Base-by-base conservation (phyloP, 2,329 filamentous ascomycete species). In the Fusarium sacchari region DNA sequence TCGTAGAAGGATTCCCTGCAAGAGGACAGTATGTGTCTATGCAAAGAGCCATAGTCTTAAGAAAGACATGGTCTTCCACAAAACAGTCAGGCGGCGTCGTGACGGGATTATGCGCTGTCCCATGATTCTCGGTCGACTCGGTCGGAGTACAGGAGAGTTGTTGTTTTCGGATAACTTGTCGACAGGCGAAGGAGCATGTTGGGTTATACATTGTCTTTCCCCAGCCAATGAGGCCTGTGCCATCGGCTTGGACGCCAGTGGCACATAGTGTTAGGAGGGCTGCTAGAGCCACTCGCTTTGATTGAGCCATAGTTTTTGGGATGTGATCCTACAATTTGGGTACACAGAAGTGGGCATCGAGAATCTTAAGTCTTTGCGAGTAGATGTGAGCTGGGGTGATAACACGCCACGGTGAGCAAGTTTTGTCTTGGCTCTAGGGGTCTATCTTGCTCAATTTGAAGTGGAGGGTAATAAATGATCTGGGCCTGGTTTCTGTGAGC, bases 171-270 rank as follows among this genome's bases (percentile, higher is more conserved):
- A 82, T 61, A 40, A 81, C 75, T 24, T 65, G 68, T 15, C 81
- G 81, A 37, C 82, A 83, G 10, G 81, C 80, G 42, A 81, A 82
- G 3, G 80, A 78, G 65, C 82, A 83, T 3, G 79, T 70, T 15
- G 81, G 82, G 15, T 82, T 60, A 71, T 62, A 72, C 71, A 83
- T 79, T 0, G 75, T 78, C 60, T 81, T 83, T 18, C 81, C 81
- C 65, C 77, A 79, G 56, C 82, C 82, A 39, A 83, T 80, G 24
- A 82, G 63, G 40, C 82, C 81, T 8, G 53, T 62, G 5, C 78
- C 77, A 22, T 78, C 77, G 18, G 67, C 52, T 47, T 63, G 28
- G 6, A 59, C 34, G 9, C 40, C 52, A 28, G 46, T 47, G 26
- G 26, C n/a, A 17, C 40, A 60, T 34, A 63, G n/a, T 15, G 26